A percentile compares a stretch with the other conserved stretches of the same genome.
Evolutionary conservation across 768 basidiomycete genomes (phyloP).

Genomic region (Mycena maculata): DNA sequence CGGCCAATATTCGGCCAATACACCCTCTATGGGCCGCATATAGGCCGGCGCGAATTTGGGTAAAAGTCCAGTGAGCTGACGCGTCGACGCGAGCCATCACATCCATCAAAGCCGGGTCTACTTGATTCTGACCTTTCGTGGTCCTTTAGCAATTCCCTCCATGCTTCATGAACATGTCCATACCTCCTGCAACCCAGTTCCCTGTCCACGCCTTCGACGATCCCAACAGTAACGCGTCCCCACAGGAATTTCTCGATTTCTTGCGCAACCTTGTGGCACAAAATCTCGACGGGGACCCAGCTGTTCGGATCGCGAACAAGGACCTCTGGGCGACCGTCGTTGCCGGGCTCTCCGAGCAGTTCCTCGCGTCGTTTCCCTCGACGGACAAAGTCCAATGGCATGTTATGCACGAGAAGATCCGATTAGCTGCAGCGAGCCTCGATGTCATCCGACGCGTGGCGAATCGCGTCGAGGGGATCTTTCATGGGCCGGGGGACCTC

Average conservation of each 20-base stretch:
- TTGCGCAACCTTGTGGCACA: conserved; percentile 52
- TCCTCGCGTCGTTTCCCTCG: conserved; percentile 66
- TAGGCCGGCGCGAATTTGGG: no score
- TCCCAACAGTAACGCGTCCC: conserved; percentile 44
- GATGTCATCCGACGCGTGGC: conserved; percentile 65
- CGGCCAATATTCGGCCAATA: no score
- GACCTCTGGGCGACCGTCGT: conserved; percentile 63
- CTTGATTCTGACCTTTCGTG: no score
- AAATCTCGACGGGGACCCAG: conserved; percentile 48
- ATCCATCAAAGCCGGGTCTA: no score
- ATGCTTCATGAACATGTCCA: not conserved
- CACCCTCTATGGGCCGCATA: no score
- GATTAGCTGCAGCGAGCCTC: conserved; percentile 64
- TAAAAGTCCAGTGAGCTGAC: no score
- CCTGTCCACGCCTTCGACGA: conserved; percentile 46
- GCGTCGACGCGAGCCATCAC: no score
- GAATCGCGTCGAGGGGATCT: conserved; percentile 63
- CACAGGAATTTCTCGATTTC: conserved; percentile 56
- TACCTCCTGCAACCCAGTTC: conserved; percentile 44
- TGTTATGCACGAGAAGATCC: conserved; percentile 67
- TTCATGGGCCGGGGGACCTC: conserved; percentile 55
- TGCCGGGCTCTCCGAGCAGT: conserved; percentile 62
- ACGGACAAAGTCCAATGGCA: conserved; percentile 63
- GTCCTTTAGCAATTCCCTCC: not conserved
- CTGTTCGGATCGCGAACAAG: conserved; percentile 48